A percentile compares a stretch with the other conserved stretches of the same genome.
These are phyloP conservation scores for Crataegus laevigata DNA, from an alignment of 306 rosid genomes.

Conservation along the genomic window DNA sequence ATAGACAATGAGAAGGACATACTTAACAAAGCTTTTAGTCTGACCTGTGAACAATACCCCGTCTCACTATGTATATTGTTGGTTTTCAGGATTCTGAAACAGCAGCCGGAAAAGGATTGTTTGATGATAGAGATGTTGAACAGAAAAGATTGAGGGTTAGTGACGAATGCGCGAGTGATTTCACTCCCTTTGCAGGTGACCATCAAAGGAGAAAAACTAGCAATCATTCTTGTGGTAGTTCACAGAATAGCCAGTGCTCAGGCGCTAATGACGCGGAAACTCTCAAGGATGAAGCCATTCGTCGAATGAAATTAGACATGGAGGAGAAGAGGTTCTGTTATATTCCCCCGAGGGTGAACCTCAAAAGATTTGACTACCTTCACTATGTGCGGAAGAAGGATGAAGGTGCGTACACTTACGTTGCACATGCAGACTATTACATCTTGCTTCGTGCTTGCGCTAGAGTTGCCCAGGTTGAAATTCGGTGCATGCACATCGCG, in stretches of 20 bases:
- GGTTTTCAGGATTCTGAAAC: conserved; percentile 39
- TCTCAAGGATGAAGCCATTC: conserved; percentile 39
- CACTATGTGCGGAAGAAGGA: conserved; percentile 67
- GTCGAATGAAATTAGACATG: conserved; percentile 60
- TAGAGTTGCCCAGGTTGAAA: conserved; percentile 57
- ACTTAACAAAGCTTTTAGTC: not conserved
- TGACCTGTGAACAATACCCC: conserved; percentile 1
- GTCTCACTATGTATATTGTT: not conserved
- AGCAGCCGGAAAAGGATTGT: conserved; percentile 10
- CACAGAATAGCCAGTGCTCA: conserved; percentile 11
- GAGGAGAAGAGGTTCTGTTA: conserved; percentile 75
- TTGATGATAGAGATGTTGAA: conserved; percentile 5
- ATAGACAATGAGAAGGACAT: not conserved
- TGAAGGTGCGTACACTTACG: conserved; percentile 51
- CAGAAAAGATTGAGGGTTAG: conserved; percentile 19
- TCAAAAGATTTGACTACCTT: conserved; percentile 48
- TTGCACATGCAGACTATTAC: conserved; percentile 87
- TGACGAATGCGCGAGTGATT: conserved; percentile 19
- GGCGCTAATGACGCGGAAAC: conserved; percentile 13
- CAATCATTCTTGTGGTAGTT: conserved; percentile 22
- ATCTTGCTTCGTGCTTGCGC: conserved; percentile 77
- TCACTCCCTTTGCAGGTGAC: conserved; percentile 1
- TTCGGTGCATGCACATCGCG: conserved; percentile 62
- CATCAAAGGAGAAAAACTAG: not conserved
- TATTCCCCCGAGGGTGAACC: conserved; percentile 49